Base-by-base conservation (phyloP, 2,329 filamentous ascomycete genomes). In the Cadophora sp. region DNA sequence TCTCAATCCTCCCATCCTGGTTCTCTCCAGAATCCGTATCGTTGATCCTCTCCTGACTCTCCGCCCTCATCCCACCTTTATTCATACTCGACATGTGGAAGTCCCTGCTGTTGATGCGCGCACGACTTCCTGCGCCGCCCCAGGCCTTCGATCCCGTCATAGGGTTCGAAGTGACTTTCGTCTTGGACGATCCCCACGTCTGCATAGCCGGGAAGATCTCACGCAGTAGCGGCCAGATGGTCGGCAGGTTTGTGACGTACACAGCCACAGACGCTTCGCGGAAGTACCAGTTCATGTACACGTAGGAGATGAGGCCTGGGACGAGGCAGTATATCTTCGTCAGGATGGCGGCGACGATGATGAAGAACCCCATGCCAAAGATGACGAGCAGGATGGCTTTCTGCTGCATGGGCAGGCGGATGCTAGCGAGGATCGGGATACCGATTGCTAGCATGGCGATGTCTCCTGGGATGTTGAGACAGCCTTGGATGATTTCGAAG, bases 211-310 rank as follows among this genome's bases (percentile, higher is more conserved):
- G 70, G 68, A 81, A 77, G 66, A 77, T 76, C 66, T 82, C 79
- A 63, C 81, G 78, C 51, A 85, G 72, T 14, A 86, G 76, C 1
- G 82, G 81, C 83, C 83, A 86, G 39, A 85, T 79, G 39, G 81
- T 77, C 1, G 83, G 83, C 1, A 84, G 73, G 69, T 85, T 85
- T 64, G 82, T 79, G 20, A 85, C 82, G 68, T 82, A 83, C 4
- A 85, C 79, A 4, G 82, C 83, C 4, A 84, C 82, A n/a, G 78
- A 80, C 16, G 82, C 81, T 76, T 86, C 83, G 59, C 83, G 79
- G 30, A 80, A 78, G 71, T 85, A 84, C 83, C 84, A 85, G 5
- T 81, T 74, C 78, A 82, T 59, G 56, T 59, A 59, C 39, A 59
- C 39, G 24, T 59, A 59, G 16, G 56, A 59, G 56, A 59, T 59